Base-by-base conservation (phyloP, 768 basidiomycete genomes). In the Mycena epipterygia region DNA sequence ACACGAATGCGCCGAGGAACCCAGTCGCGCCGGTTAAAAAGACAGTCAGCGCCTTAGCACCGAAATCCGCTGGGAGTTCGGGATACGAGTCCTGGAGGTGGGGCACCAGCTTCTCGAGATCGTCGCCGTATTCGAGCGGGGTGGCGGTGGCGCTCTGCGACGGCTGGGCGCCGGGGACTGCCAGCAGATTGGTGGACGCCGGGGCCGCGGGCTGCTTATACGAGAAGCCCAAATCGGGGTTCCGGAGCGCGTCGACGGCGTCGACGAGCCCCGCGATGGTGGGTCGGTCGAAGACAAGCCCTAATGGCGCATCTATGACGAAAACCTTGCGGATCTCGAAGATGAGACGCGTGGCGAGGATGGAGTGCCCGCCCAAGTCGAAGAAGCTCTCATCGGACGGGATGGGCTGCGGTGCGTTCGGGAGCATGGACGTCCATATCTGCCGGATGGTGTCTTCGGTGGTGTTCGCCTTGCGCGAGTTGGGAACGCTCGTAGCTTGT, bases 11-110 rank as follows among this genome's bases (percentile, higher is more conserved):
- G 17, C 98, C 98, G 19, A 99, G 86, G 86, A 97, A 99, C 2
- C 98, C 98, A 12, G 98, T 98, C 6, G 95, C 97, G 8, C 98
- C 98, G 8, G 98, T 99, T 33, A 99, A 88, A 86, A 99, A 98
- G 33, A 99, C 88, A 0, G 94, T 95, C 46, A 96, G 72, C 16
- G 84, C 81, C 49, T 83, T 86, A 29, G 81, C 77, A 25, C 79
- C 76, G 74, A 91, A 91, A 73, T 91, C 88, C n/a, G 83, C 62
- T 0, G 92, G 84, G 2, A 90, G 80, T n/a, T 89, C 81, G 0
- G 86, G 80, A 79, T 96, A 98, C 11, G 88, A 85, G 1, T 83
- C 75, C 48, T 85, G 84, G 27, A 99, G 86, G 72, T 83, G 83
- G 46, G 87, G 78, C 32, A 91, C 66, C 21, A 99, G 85, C 2